Conservation (phyloP, 345 rosid species). For the Gossypium thurberi region DNA sequence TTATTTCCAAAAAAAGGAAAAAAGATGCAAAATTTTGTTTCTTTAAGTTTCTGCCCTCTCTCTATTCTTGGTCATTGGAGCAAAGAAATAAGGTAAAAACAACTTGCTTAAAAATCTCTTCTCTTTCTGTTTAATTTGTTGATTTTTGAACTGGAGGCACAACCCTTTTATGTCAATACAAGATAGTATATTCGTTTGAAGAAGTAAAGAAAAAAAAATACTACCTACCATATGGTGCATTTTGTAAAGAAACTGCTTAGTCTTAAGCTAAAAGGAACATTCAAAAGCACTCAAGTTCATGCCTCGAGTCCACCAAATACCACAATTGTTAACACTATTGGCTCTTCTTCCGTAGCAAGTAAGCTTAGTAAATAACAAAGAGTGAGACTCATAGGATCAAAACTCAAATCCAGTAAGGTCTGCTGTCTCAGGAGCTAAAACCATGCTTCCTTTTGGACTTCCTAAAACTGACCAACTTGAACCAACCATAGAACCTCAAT, state of each 20-base stretch:
- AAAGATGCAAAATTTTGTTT: background rate
- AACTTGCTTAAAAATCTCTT: background rate
- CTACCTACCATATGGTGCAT: background rate
- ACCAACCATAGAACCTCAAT: slow-evolving; percentile 61
- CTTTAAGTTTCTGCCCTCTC: background rate
- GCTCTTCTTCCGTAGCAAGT: slow-evolving; percentile 6
- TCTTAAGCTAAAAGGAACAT: slow-evolving; percentile 44
- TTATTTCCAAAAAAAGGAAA: too few relatives aligned
- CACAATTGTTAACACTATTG: slow-evolving; percentile 18
- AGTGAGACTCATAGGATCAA: slow-evolving; percentile 35
- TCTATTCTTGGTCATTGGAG: slow-evolving; percentile 8
- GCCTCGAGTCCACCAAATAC: slow-evolving; percentile 44
- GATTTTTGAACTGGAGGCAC: background rate
- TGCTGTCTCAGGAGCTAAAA: slow-evolving; percentile 32
- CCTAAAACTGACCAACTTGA: slow-evolving; percentile 60
- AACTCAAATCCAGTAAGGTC: slow-evolving; percentile 33
- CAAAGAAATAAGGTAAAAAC: slow-evolving; percentile 12
- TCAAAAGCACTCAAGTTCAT: slow-evolving; percentile 64
- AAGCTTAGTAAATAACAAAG: slow-evolving; percentile 24
- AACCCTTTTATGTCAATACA: background rate
- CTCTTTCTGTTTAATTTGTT: background rate
- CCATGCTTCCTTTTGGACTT: slow-evolving; percentile 54
- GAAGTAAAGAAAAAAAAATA: background rate
- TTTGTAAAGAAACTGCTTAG: slow-evolving; percentile 25
- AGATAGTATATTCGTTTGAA: background rate